Evolutionary conservation across 2,329 filamentous ascomycete genomes (phyloP).

Genomic region (Hyphodiscus sp.): DNA sequence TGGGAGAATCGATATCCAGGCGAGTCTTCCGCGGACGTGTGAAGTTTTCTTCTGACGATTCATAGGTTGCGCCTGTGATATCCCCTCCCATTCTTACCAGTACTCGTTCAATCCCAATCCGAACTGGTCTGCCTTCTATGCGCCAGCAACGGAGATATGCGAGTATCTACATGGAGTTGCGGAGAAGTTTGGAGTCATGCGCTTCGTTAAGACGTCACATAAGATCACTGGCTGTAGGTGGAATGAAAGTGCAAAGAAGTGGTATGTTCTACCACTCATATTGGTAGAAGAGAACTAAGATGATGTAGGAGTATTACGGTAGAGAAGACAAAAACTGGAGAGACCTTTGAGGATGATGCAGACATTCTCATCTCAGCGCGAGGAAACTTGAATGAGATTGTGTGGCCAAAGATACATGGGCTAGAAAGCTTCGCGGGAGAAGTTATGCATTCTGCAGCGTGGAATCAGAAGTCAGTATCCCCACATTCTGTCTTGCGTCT

Average conservation of each 20-base stretch:
- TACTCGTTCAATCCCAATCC: constrained; percentile 61
- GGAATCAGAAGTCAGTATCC: constrained; percentile 38
- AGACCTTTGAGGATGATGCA: constrained; percentile 39
- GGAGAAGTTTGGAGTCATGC: constrained; percentile 57
- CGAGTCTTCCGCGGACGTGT: constrained; percentile 25
- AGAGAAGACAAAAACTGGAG: constrained; percentile 33
- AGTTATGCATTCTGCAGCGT: constrained; percentile 55
- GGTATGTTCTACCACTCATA: constrained; percentile 11
- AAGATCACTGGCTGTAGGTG: constrained; percentile 50
- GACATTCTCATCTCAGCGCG: constrained; percentile 59
- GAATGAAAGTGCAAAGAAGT: constrained; percentile 45
- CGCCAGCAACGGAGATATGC: constrained; percentile 60
- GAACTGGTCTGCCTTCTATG: constrained; percentile 63
- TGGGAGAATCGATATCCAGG: constrained; percentile 40
- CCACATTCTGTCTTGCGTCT: neutral
- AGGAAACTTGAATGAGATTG: constrained; percentile 61
- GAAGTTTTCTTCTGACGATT: neutral
- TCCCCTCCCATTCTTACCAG: constrained; percentile 51
- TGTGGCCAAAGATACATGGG: constrained; percentile 54
- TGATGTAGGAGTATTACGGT: constrained; percentile 37
- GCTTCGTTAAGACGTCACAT: constrained; percentile 47
- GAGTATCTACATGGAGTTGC: constrained; percentile 61
- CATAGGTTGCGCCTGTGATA: constrained; percentile 18
- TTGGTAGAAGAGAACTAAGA: neutral
- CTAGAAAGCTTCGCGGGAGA: constrained; percentile 41